Conservation (phyloP, 371 early-diverging fungal species). For the Mucor piriformis region DNA sequence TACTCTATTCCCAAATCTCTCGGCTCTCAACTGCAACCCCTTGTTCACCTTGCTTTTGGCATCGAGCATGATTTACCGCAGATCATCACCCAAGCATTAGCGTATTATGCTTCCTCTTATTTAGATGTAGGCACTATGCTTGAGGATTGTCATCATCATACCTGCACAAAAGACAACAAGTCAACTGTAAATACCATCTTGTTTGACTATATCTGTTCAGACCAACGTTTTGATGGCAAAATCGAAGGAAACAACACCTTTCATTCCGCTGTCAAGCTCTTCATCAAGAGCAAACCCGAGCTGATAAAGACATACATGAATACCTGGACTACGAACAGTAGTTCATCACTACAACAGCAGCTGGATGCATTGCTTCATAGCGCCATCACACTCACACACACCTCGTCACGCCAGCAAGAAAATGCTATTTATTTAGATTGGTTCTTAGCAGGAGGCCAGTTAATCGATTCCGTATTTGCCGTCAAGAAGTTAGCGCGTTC, state of each 20-base stretch:
- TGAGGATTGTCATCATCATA: background rate
- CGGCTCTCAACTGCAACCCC: slow-evolving; percentile 42
- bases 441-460: slow-evolving; percentile 40
- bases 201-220: slow-evolving; percentile 35
- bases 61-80: slow-evolving; percentile 35
- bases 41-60: slow-evolving; percentile 47
- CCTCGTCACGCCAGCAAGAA: slow-evolving; percentile 3
- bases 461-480: slow-evolving; percentile 38
- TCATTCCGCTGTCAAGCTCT: slow-evolving; percentile 27
- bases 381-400: slow-evolving; percentile 17
- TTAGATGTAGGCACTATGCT: slow-evolving; percentile 21
- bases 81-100: slow-evolving; percentile 40
- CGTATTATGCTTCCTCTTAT: slow-evolving; percentile 36
- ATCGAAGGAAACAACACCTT: slow-evolving; percentile 40
- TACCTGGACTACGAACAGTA: slow-evolving; percentile 26
- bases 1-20: slow-evolving; percentile 30
- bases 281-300: slow-evolving; percentile 35
- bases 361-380: slow-evolving; percentile 22
- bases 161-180: background rate
- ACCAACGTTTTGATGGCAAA: slow-evolving; percentile 41
- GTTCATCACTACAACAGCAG: background rate
- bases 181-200: slow-evolving; percentile 16
- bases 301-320: slow-evolving; percentile 37
- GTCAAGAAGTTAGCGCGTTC: slow-evolving; percentile 23
- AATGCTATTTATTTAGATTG: slow-evolving; percentile 27